Conservation (phyloP, 2,329 filamentous ascomycete genomes). For the Stagonosporopsis rhizophila region DNA sequence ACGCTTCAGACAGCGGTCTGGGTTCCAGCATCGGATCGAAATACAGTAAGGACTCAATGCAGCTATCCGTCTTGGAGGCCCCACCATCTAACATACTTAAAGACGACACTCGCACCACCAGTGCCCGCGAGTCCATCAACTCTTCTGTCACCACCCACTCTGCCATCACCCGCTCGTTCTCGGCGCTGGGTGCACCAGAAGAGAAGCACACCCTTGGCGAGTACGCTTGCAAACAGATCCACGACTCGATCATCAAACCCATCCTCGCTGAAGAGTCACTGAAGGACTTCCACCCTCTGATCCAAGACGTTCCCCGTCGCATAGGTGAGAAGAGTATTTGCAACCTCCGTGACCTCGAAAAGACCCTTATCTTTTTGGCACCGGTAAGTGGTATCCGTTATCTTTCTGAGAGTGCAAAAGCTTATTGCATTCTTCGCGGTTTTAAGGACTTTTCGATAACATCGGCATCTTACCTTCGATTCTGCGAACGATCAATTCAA, state of each 20-base stretch:
- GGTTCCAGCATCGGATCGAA: slow-evolving; percentile 75
- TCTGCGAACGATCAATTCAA: slow-evolving; percentile 88
- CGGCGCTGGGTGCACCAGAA: slow-evolving; percentile 44
- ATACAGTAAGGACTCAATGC: slow-evolving; percentile 45
- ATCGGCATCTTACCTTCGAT: slow-evolving; percentile 80
- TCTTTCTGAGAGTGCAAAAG: slow-evolving; percentile 67
- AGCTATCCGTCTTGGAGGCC: slow-evolving; percentile 25
- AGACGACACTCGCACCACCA: slow-evolving; percentile 42
- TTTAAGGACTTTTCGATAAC: slow-evolving; percentile 76
- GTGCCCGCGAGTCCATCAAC: slow-evolving; percentile 45
- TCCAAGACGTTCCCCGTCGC: slow-evolving; percentile 78
- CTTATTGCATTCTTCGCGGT: slow-evolving; percentile 65
- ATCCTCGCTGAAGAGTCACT: slow-evolving; percentile 75
- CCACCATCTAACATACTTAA: slow-evolving; percentile 45
- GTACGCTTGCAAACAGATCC: slow-evolving; percentile 77
- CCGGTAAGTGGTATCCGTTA: slow-evolving; percentile 77
- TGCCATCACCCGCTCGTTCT: slow-evolving; percentile 56
- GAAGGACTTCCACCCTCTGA: slow-evolving; percentile 80
- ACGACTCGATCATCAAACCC: slow-evolving; percentile 77
- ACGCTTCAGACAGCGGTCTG: slow-evolving; percentile 86
- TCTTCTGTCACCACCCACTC: slow-evolving; percentile 49
- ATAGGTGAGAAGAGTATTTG: slow-evolving; percentile 86
- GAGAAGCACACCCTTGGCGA: slow-evolving; percentile 68
- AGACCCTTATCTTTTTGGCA: slow-evolving; percentile 88
- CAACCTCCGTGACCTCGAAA: slow-evolving; percentile 92